Evolutionary conservation across 139 green algal species (phyloP).

Genomic region (Pleodorina starrii): DNA sequence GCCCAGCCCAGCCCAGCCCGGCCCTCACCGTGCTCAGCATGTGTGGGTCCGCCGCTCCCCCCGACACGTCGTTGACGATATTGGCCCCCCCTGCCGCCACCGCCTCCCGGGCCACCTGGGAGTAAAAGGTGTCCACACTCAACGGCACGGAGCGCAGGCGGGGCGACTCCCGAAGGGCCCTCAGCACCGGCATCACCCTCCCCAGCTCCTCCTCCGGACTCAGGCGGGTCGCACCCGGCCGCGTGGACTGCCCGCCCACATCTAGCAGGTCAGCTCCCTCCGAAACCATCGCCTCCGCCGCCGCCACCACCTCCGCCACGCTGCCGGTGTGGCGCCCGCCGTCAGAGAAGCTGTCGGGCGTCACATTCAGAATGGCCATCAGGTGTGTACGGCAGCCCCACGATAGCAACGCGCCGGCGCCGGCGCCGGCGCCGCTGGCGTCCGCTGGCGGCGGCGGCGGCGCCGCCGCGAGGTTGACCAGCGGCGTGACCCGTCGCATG

Average conservation of each 20-base stretch:
- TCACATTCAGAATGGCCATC: conserved; percentile 98
- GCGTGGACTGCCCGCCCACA: conserved; percentile 95
- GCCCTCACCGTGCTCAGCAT: conserved; percentile 73
- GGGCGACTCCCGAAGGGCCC: conserved; percentile 59
- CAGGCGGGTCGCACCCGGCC: conserved; percentile 81
- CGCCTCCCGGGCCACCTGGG: conserved; percentile 79
- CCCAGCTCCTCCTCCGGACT: conserved; percentile 78
- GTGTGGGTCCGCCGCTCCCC: conserved; percentile 79
- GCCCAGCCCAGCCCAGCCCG: too few species aligned
- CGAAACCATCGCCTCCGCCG: conserved; percentile 77
- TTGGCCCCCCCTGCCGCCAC: conserved; percentile 84
- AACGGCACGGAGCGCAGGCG: conserved; percentile 69
- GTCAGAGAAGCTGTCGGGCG: conserved; percentile 97
- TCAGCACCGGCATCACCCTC: conserved; percentile 90
- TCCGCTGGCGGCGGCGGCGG: background rate
- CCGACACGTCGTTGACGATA: conserved; percentile 98
- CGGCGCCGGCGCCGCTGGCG: background rate
- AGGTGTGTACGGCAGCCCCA: conserved; percentile 66
- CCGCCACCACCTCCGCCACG: conserved; percentile 66
- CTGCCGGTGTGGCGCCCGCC: conserved; percentile 66
- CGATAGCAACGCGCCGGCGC: conserved; percentile 31
- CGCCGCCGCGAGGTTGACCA: conserved; percentile 23
- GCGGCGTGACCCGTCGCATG: conserved; percentile 66
- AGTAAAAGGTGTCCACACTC: conserved; percentile 96
- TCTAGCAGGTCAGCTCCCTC: conserved; percentile 93